Evolutionary conservation across 192 early-diverging fungal species (phyloP).

Genomic region (Neocallimastix lanati): DNA sequence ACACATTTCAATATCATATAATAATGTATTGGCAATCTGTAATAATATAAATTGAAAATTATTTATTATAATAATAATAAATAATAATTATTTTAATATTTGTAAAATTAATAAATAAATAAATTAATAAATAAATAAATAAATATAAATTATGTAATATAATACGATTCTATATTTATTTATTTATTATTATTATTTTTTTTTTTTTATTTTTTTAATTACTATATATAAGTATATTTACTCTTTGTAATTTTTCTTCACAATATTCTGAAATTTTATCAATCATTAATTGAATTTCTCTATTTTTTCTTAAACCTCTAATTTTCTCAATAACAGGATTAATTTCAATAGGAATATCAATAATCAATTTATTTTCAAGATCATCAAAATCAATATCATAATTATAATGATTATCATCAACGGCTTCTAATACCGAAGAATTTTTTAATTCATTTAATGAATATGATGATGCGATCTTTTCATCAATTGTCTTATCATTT

Average conservation of each 20-base stretch:
- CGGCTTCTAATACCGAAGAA: neutral
- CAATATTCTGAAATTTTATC: neutral
- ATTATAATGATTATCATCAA: neutral
- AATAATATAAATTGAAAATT: too few species aligned
- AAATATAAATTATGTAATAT: too few species aligned
- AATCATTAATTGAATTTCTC: neutral
- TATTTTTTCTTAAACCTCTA: neutral
- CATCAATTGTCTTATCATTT: neutral
- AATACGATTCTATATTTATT: too few species aligned
- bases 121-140: too few species aligned
- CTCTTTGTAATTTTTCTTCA: neutral
- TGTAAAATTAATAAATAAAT: too few species aligned
- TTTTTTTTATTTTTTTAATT: too few species aligned
- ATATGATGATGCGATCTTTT: neutral
- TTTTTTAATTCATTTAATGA: neutral
- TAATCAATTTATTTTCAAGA: neutral
- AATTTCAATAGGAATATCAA: neutral
- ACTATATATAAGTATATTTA: too few species aligned
- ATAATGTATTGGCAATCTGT: neutral
- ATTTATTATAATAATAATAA: too few species aligned
- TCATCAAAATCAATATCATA: neutral
- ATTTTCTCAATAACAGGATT: neutral
- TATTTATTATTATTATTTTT: too few species aligned
- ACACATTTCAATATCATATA: neutral
- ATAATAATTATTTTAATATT: too few species aligned